phyloP scores from a whole-genome alignment of 1,284 basidiomycete genomes.

The Microbotryum silenes-acaulis region DNA sequence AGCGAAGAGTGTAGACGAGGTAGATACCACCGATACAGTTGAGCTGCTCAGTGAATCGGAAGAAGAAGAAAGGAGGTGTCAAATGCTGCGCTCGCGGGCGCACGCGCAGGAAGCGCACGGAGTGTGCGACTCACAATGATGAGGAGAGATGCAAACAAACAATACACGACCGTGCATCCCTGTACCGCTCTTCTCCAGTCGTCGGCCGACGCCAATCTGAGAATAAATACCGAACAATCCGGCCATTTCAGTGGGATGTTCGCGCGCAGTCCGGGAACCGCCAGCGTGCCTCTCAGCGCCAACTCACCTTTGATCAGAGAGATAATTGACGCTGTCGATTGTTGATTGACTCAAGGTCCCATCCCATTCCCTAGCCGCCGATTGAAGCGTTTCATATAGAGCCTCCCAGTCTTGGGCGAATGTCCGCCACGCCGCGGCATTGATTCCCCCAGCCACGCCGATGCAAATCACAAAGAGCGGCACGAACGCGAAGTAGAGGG shows the following conservation, averaged over 20 bases:
- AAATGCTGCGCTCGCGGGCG: not conserved
- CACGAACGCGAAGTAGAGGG: constrained; percentile 5
- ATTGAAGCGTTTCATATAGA: not conserved
- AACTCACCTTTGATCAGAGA: not conserved
- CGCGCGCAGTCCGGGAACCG: too few relatives aligned
- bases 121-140: constrained; percentile 2
- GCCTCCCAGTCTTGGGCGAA: constrained; percentile 9
- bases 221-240: too few relatives aligned
- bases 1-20: constrained; percentile 12
- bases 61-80: too few relatives aligned
- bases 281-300: too few relatives aligned
- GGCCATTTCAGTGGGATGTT: too few relatives aligned
- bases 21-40: constrained; percentile 14
- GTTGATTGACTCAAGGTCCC: not conserved
- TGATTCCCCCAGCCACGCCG: constrained; percentile 6
- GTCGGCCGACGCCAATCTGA: not conserved
- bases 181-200: not conserved
- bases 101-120: not conserved
- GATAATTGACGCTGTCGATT: not conserved
- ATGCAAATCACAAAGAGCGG: constrained; percentile 6
- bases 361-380: not conserved
- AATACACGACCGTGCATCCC: constrained; percentile 6
- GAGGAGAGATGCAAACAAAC: not conserved
- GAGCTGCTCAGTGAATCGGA: constrained; percentile 2
- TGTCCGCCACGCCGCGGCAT: constrained; percentile 2